phyloP scores from a whole-genome alignment of 2,329 filamentous ascomycete genomes.

The Exophiala mesophila region DNA sequence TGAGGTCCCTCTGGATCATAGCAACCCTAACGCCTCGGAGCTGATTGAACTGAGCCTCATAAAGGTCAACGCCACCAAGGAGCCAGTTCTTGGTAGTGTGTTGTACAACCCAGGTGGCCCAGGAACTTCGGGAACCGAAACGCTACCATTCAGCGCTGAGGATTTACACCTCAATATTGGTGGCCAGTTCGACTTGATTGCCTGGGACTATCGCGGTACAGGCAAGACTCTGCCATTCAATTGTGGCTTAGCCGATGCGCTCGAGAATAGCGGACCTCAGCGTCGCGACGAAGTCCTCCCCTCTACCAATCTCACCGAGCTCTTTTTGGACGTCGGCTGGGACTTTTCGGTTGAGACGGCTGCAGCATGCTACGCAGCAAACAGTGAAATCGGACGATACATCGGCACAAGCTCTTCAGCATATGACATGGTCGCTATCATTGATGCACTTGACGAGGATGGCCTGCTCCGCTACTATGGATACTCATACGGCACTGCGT shows the following conservation, averaged over 20 bases:
- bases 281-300: not conserved
- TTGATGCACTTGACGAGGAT: slow-evolving; percentile 10
- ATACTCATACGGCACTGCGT: slow-evolving; percentile 27
- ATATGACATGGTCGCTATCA: slow-evolving; percentile 35
- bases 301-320: slow-evolving; percentile 12
- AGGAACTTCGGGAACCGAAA: slow-evolving; percentile 30
- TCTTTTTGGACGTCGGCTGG: slow-evolving; percentile 12
- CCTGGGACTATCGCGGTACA: slow-evolving; percentile 21
- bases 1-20: slow-evolving; percentile 35
- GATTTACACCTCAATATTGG: slow-evolving; percentile 9
- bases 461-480: slow-evolving; percentile 35
- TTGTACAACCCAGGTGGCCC: slow-evolving; percentile 35
- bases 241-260: slow-evolving; percentile 5
- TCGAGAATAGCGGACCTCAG: not conserved
- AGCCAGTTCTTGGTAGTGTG: slow-evolving; percentile 31
- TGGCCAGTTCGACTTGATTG: slow-evolving; percentile 20
- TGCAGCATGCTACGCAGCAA: slow-evolving; percentile 7
- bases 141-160: slow-evolving; percentile 1
- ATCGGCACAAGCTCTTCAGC: slow-evolving; percentile 43
- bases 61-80: slow-evolving; percentile 27
- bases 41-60: slow-evolving; percentile 28
- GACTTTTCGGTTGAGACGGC: slow-evolving; percentile 11
- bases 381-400: too few species aligned
- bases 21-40: slow-evolving; percentile 22
- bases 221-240: slow-evolving; percentile 21